Evolutionary conservation across 306 rosid species (phyloP).

Genomic region (Glycyrrhiza uralensis): DNA sequence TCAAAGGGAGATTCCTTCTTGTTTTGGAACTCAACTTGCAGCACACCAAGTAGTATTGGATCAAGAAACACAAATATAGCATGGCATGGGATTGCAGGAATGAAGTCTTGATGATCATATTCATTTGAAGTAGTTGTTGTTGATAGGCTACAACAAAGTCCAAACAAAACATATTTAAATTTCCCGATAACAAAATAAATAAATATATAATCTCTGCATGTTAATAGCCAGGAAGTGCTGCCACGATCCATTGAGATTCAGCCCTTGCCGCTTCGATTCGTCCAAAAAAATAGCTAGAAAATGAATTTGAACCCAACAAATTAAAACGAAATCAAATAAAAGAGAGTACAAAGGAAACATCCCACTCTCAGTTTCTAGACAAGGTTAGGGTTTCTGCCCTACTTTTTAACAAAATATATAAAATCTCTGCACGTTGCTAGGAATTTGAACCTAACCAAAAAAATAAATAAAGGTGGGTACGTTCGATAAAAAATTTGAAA

Average conservation of each 20-base stretch:
- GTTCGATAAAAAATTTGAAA: not conserved
- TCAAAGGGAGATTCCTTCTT: slow-evolving; percentile 16
- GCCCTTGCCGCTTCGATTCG: too few relatives aligned
- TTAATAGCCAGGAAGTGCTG: too few relatives aligned
- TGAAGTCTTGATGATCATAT: not conserved
- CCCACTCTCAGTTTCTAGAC: too few relatives aligned
- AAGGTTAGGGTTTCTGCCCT: not conserved
- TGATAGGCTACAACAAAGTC: not conserved
- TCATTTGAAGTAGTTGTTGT: not conserved
- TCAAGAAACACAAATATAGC: slow-evolving; percentile 28
- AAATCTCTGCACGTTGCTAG: not conserved
- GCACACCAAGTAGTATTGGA: slow-evolving; percentile 7
- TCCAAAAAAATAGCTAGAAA: too few relatives aligned
- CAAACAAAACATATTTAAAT: not conserved
- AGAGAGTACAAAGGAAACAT: too few relatives aligned
- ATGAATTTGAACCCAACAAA: too few relatives aligned
- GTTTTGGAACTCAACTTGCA: slow-evolving; percentile 22
- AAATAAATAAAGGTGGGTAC: not conserved
- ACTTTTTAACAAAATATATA: not conserved
- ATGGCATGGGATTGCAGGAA: slow-evolving; percentile 14
- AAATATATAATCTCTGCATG: too few relatives aligned
- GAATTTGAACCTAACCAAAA: not conserved
- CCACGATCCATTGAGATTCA: too few relatives aligned
- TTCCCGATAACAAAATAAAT: too few relatives aligned
- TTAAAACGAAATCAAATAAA: too few relatives aligned